Base-by-base conservation (phyloP, 176 grass and related monocot species). In the Puya raimondii region DNA sequence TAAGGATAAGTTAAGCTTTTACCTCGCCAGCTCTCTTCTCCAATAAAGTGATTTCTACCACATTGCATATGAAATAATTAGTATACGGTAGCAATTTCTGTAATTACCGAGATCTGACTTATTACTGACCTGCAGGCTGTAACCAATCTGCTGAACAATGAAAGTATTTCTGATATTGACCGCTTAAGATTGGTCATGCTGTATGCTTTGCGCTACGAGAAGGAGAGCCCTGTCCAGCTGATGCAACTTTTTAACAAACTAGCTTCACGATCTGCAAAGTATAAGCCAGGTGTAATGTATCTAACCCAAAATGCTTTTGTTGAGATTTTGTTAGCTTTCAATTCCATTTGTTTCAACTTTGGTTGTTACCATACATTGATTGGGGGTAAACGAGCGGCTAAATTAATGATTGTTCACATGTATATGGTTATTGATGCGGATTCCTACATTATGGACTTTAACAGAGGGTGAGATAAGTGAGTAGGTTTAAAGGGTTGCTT, bases 181-280 rank as follows among this genome's bases (percentile, higher is more conserved):
- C 76, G 89, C 71, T 83, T 97, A 49, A 72, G 94, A 48, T 72
- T 93, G 29, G 89, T 97, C 54, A 84, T 97, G 86, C 77, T 97
- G 49, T 93, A 97, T 51, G 89, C 94, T 25, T 86, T 97, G 84
- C 84, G 89, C 49, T 97, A 97, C 83, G 94, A 97, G 74, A 99
- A 99, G 70, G 94, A 99, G 74, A 99, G 94, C 51, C 87, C 94
- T 50, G 94, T 99, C 90, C 94, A 93, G 56, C 74, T 99, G 87
- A 99, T 99, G 94, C 94, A 99, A 67, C 94, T 99, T 81, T 99
- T 91, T 80, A 99, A 93, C 80, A 99, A 99, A 81, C 80, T 99
- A 72, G 89, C 89, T 76, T 93, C 89, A 87, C 80, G 70, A 71
- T 90, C 94, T 82, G 86, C 87, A 12, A 99, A 99, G 80, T 99